These are phyloP conservation scores for Gloeophyllum trabeum DNA, from an alignment of 768 basidiomycete genomes.

Conservation along the genomic window DNA sequence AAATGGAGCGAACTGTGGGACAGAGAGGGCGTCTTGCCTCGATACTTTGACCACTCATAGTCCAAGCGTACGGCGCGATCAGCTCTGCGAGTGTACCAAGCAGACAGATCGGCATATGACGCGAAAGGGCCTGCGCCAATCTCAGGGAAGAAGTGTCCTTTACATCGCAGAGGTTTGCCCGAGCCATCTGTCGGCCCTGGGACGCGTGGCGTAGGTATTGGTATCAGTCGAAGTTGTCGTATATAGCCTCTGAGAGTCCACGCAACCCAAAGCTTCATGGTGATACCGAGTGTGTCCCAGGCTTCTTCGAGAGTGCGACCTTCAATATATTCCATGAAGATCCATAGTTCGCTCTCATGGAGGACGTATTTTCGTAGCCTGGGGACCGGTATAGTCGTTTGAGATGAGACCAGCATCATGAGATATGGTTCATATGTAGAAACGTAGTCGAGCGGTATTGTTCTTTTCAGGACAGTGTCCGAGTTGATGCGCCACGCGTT, in stretches of 20 bases:
- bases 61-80: too few species aligned
- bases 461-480: too few species aligned
- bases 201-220: background rate
- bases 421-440: slow-evolving; percentile 1
- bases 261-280: slow-evolving; percentile 13
- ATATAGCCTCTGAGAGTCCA: slow-evolving; percentile 18
- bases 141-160: too few species aligned
- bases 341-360: background rate
- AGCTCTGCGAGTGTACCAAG: too few species aligned
- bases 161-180: too few species aligned
- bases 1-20: too few species aligned
- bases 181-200: slow-evolving; percentile 1
- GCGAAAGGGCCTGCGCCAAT: too few species aligned
- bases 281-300: slow-evolving; percentile 14
- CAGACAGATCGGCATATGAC: too few species aligned
- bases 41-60: too few species aligned
- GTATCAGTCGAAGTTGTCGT: slow-evolving; percentile 13
- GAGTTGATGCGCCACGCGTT: too few species aligned
- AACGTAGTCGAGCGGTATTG: too few species aligned
- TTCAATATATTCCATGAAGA: slow-evolving; percentile 15
- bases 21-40: too few species aligned
- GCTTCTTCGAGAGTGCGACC: slow-evolving; percentile 12
- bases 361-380: slow-evolving; percentile 6
- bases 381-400: slow-evolving; percentile 10
- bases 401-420: background rate